Evolutionary conservation across 2,329 filamentous ascomycete species (phyloP).

Genomic region (Aspergillus awamori): DNA sequence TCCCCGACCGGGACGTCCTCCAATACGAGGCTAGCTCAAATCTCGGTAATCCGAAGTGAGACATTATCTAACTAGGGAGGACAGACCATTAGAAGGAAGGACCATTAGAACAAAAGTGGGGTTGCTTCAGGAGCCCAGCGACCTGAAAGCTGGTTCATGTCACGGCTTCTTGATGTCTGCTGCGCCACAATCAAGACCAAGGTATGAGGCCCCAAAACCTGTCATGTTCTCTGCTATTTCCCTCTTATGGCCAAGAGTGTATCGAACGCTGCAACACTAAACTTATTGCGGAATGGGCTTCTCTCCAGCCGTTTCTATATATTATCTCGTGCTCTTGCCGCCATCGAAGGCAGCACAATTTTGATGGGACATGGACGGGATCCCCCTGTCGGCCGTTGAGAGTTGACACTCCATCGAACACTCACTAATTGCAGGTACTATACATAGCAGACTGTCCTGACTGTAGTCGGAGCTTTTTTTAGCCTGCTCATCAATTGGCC

Average conservation of each 20-base stretch:
- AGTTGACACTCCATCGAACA: neutral
- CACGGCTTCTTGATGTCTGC: neutral
- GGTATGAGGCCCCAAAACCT: neutral
- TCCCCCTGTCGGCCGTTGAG: neutral
- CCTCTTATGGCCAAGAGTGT: neutral
- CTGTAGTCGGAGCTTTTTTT: neutral
- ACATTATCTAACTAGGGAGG: neutral
- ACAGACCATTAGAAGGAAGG: no score
- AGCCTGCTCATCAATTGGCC: neutral
- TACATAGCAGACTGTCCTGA: neutral
- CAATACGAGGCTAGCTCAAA: neutral
- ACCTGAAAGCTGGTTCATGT: neutral
- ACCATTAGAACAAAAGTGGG: neutral
- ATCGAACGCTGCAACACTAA: neutral
- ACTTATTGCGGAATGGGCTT: neutral
- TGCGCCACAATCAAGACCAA: neutral
- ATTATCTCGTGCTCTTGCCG: neutral
- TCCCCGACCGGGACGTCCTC: neutral
- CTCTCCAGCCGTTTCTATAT: neutral
- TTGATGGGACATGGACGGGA: neutral
- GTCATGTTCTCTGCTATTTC: neutral
- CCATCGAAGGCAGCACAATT: constrained; percentile 3
- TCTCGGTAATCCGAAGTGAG: neutral
- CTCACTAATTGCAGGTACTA: neutral
- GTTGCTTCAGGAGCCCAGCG: neutral